A percentile compares a stretch with the other conserved stretches of the same genome.
These are phyloP conservation scores for Cladosporium sp. DNA, from an alignment of 2,329 filamentous ascomycete species.

Conservation along the genomic window DNA sequence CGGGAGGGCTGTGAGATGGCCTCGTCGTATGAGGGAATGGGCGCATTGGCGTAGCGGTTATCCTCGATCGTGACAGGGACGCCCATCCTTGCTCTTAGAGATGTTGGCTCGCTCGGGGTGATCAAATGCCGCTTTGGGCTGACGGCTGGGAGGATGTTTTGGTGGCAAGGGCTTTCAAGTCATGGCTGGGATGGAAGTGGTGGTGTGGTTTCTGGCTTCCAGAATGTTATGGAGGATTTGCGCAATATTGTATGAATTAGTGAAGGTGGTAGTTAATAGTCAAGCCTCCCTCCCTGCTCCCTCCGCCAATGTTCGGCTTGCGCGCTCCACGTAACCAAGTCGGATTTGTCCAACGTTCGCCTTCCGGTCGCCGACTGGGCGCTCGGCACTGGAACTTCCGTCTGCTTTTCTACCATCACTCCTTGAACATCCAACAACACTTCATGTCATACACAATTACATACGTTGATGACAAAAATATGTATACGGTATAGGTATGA, in stretches of 20 bases:
- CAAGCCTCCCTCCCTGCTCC: background rate
- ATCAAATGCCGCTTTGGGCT: constrained; percentile 17
- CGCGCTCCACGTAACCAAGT: constrained; percentile 6
- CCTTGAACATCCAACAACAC: no score
- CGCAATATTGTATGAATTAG: background rate
- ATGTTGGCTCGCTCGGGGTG: background rate
- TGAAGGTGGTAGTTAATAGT: background rate
- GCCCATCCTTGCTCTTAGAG: constrained; percentile 4
- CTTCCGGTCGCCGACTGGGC: constrained; percentile 5
- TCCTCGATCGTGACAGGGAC: constrained; percentile 18
- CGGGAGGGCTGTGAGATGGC: constrained; percentile 64
- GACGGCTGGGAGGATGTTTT: background rate
- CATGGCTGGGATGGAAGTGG: background rate
- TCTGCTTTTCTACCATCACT: background rate
- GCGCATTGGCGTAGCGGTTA: constrained; percentile 45
- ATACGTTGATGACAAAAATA: no score
- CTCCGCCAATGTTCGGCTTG: constrained; percentile 1
- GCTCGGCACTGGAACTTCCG: background rate
- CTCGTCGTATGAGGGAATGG: constrained; percentile 84
- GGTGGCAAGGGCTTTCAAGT: background rate
- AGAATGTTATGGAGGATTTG: background rate
- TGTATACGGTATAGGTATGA: no score
- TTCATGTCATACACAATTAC: no score
- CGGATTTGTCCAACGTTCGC: background rate
- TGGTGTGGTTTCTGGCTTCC: background rate